Percentiles rank a stretch among this genome's conserved stretches.
These are phyloP conservation scores for Pythium pyrilobum DNA, from an alignment of 352 stramenopile genomes.

Conservation along the genomic window DNA sequence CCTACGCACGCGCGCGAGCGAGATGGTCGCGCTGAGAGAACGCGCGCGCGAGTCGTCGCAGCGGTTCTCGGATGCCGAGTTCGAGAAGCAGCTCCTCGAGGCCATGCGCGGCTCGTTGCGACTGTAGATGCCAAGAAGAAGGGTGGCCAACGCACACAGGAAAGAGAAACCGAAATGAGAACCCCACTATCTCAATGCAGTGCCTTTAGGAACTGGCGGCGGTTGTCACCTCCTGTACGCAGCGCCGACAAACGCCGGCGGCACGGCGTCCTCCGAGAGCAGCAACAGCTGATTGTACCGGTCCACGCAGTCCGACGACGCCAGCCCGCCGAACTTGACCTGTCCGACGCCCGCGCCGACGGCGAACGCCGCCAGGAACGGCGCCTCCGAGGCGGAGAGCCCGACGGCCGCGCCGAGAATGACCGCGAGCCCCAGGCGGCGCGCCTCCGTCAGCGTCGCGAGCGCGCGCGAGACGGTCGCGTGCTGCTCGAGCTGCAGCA, in stretches of 20 bases:
- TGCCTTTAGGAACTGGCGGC: too few relatives aligned
- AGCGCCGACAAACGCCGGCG: conserved; percentile 39
- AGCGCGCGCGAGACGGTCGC: conserved; percentile 42
- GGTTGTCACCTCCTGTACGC: conserved; percentile 23
- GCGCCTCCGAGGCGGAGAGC: conserved; percentile 15
- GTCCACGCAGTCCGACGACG: conserved; percentile 32
- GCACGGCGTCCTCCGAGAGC: conserved; percentile 29
- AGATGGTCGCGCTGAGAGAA: conserved; percentile 35
- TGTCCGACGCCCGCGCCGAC: conserved; percentile 51
- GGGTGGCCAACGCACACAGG: too few relatives aligned
- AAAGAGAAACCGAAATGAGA: too few relatives aligned
- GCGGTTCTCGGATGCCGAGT: conserved; percentile 72
- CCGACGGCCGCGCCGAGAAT: conserved; percentile 38
- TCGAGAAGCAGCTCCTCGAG: conserved; percentile 55
- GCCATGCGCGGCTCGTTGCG: conserved; percentile 15
- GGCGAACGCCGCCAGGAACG: conserved; percentile 40
- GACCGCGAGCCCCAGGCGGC: conserved; percentile 45
- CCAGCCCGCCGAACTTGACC: conserved; percentile 66
- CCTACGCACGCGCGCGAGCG: conserved; percentile 29
- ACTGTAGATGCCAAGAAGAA: too few relatives aligned
- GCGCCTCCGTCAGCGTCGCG: conserved; percentile 33
- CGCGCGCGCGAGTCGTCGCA: conserved; percentile 39
- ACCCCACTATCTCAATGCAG: not conserved
- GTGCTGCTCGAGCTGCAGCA: conserved; percentile 43
- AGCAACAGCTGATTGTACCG: conserved; percentile 59